Percentiles rank a stretch among this genome's conserved stretches.
Conservation (phyloP, 768 basidiomycete genomes). For the Cytidiella melzeri region DNA sequence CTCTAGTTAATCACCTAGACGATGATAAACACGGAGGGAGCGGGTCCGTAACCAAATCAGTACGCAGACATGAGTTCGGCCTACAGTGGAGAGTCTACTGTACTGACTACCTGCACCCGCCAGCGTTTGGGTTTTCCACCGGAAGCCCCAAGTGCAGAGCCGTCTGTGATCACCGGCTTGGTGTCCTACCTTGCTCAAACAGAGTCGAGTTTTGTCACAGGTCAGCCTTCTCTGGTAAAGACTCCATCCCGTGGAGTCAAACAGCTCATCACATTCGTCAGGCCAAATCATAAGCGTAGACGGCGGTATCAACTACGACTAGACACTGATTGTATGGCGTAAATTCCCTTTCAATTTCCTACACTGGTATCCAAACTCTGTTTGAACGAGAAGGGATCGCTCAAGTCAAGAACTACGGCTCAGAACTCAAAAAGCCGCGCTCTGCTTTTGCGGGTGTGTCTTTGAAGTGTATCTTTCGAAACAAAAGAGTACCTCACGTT, state of each 20-base stretch:
- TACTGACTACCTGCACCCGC: neutral
- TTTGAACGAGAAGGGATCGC: too few species aligned
- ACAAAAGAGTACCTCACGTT: too few species aligned
- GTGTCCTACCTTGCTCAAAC: slow-evolving; percentile 17
- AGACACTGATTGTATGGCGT: too few species aligned
- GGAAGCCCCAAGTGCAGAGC: neutral
- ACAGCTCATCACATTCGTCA: neutral
- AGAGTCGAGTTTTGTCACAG: slow-evolving; percentile 14
- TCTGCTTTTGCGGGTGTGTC: too few species aligned
- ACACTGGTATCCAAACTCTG: too few species aligned
- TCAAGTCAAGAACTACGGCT: too few species aligned
- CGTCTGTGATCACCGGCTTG: slow-evolving; percentile 9
- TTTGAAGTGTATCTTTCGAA: too few species aligned
- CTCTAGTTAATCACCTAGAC: slow-evolving; percentile 1
- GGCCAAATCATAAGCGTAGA: neutral
- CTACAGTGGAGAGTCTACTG: neutral
- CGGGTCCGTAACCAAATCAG: neutral
- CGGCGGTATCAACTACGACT: neutral
- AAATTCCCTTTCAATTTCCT: too few species aligned
- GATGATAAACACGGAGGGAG: slow-evolving; percentile 4
- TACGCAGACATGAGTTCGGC: neutral
- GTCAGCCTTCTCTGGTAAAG: slow-evolving; percentile 1
- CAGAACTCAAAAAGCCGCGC: too few species aligned
- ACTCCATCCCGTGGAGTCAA: neutral
- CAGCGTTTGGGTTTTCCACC: neutral